phyloP scores from a whole-genome alignment of 805 yeast genomes.

The Candida andamanensis region DNA sequence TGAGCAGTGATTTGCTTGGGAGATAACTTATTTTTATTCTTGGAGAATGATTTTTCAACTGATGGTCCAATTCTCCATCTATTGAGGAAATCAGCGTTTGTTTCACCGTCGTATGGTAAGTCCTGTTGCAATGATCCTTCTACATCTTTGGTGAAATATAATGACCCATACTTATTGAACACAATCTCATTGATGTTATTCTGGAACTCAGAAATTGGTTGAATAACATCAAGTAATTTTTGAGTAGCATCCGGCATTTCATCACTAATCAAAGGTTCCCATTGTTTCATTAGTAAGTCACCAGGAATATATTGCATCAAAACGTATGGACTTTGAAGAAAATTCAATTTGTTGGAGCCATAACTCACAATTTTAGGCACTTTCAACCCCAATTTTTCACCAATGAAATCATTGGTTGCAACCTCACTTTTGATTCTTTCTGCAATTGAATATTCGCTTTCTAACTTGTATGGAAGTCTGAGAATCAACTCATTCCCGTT shows the following conservation, averaged over 20 bases:
- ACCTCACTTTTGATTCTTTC: constrained; percentile 81
- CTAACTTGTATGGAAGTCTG: constrained; percentile 80
- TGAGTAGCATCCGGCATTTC: constrained; percentile 42
- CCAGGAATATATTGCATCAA: constrained; percentile 79
- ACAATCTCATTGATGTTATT: constrained; percentile 47
- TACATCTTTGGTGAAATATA: constrained; percentile 74
- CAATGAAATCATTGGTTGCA: constrained; percentile 85
- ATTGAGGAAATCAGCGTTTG: constrained; percentile 44
- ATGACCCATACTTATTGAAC: constrained; percentile 74
- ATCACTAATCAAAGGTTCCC: constrained; percentile 80
- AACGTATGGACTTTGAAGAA: constrained; percentile 68
- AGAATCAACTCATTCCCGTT: constrained; percentile 60
- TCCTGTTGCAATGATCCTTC: constrained; percentile 36
- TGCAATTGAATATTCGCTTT: constrained; percentile 58
- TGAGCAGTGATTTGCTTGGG: constrained; percentile 43
- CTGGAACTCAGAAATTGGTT: constrained; percentile 68
- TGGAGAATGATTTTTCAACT: constrained; percentile 73
- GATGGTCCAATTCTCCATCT: constrained; percentile 94
- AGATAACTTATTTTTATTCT: constrained; percentile 53
- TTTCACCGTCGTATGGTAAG: constrained; percentile 53
- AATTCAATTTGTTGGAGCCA: constrained; percentile 57
- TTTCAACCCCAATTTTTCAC: constrained; percentile 55
- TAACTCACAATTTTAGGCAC: constrained; percentile 73
- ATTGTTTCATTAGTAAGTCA: constrained; percentile 74
- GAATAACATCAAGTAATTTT: constrained; percentile 55